Percentiles rank a stretch among this genome's conserved stretches.
These are phyloP conservation scores for Huntiella decipiens DNA, from an alignment of 2,329 filamentous ascomycete species.

Conservation along the genomic window DNA sequence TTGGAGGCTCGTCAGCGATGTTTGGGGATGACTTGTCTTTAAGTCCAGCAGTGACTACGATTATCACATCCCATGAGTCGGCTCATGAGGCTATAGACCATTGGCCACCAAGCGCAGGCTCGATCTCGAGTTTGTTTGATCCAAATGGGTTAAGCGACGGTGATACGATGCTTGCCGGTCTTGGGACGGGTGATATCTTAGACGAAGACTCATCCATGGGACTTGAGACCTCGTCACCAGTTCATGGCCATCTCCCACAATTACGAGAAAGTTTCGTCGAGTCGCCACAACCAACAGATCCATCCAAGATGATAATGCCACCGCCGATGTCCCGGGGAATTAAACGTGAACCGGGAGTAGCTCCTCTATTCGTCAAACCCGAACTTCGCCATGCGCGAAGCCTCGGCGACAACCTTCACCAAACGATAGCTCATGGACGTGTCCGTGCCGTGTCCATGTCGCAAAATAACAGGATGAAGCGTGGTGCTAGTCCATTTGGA, in stretches of 20 bases:
- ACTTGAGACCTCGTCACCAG: not conserved
- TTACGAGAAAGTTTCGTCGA: slow-evolving; percentile 8
- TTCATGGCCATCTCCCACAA: slow-evolving; percentile 11
- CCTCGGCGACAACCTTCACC: slow-evolving; percentile 24
- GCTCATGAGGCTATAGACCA: slow-evolving; percentile 11
- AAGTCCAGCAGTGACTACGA: slow-evolving; percentile 23
- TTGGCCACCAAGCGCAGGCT: slow-evolving; percentile 26
- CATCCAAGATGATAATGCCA: slow-evolving; percentile 4
- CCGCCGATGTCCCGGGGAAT: slow-evolving; percentile 7
- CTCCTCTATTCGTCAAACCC: slow-evolving; percentile 34
- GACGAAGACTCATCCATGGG: not conserved
- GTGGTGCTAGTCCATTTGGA: slow-evolving; percentile 37
- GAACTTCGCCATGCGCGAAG: slow-evolving; percentile 40
- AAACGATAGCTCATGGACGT: not conserved
- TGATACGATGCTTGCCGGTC: not conserved
- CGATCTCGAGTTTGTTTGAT: slow-evolving; percentile 1
- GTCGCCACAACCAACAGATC: not conserved
- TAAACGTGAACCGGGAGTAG: not conserved
- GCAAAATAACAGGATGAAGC: slow-evolving; percentile 19
- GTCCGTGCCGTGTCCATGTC: slow-evolving; percentile 14
- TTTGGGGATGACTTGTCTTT: slow-evolving; percentile 36
- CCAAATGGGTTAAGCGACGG: not conserved
- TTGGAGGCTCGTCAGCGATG: slow-evolving; percentile 13
- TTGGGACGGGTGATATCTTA: slow-evolving; percentile 36
- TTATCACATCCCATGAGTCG: not conserved